Evolutionary conservation across 495 filamentous ascomycete species (phyloP), one percentile per base, ranked within the genome.

Genomic region (Penicillium macrosclerotiorum): DNA sequence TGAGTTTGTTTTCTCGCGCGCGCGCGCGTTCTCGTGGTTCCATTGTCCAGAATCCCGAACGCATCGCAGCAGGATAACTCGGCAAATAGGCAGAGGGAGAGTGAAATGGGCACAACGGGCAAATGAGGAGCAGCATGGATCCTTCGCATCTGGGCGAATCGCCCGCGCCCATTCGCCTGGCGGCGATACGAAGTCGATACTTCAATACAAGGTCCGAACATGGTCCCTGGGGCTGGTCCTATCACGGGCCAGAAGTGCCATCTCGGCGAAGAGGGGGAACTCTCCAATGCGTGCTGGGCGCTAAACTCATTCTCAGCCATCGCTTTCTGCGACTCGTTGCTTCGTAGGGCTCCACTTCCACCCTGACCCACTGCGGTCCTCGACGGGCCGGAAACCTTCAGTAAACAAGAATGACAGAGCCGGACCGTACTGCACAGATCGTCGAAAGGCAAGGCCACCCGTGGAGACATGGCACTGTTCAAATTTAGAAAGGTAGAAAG

Each of bases 361-460:
- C 23, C 37, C 48, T 36, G 55, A 55, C 53, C 59, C 59, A 60
- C 59, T 52, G 48, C 59, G 59, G 56, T 63, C 53, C 56, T 52
- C 56, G 42, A 54, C 59, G 59, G 51, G 13, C 59, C 59, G 56
- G 57, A 27, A 63, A 63, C 53, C 57, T 63, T 62, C 56, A 57
- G 48, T 54, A 51, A 44, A 44, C 27, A 47, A 58, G 52, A 48
- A 32, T 50, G 52, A 43, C 43, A 54, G 50, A 26, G 36, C 37
- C 41, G 49, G 25, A 33, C 41, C 39, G 51, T 23, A 54, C 35
- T 51, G 42, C 53, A 57, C 49, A 46, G 48, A 52, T 51, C 26
- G 36, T 46, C 33, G n/a, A n/a, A 34, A 13, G 18, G 39, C 17
- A 43, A 47, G 38, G 25, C 37, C 30, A 42, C 32, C 44, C 41